Conservation (phyloP, 2,329 filamentous ascomycete genomes). For the Penicillium glabrum region DNA sequence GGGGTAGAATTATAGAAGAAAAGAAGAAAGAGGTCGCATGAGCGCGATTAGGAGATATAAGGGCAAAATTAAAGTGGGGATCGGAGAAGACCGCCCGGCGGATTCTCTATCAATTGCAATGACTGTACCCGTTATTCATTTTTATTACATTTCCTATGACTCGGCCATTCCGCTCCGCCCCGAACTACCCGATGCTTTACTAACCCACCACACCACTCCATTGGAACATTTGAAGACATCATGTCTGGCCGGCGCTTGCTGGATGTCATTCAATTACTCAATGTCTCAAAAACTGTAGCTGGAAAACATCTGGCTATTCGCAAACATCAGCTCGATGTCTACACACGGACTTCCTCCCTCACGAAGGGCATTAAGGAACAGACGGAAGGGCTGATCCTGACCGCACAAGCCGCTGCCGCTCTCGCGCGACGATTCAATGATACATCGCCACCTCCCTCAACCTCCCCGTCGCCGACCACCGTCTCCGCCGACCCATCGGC, state of each 20-base stretch:
- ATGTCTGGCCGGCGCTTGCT: conserved; percentile 65
- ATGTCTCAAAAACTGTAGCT: conserved; percentile 68
- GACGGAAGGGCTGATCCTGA: conserved; percentile 61
- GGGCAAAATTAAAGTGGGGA: conserved; percentile 2
- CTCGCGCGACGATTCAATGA: conserved; percentile 61
- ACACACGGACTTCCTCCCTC: conserved; percentile 63
- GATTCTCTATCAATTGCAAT: conserved; percentile 19
- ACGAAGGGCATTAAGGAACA: conserved; percentile 63
- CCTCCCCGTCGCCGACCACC: conserved; percentile 13
- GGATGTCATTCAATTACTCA: conserved; percentile 69
- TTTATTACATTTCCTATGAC: conserved; percentile 18
- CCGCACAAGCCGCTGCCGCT: conserved; percentile 60
- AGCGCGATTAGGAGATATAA: neutral
- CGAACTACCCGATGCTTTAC: conserved; percentile 11
- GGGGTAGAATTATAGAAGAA: neutral
- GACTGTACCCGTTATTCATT: conserved; percentile 8
- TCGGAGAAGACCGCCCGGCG: conserved; percentile 20
- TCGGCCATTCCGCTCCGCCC: conserved; percentile 4
- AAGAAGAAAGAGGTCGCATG: conserved; percentile 6
- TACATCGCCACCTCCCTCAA: conserved; percentile 25
- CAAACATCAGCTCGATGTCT: conserved; percentile 62
- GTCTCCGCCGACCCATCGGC: conserved; percentile 29
- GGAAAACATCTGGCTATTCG: conserved; percentile 61
- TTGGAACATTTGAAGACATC: conserved; percentile 1
- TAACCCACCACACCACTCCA: neutral